A percentile compares a stretch with the other conserved stretches of the same genome.
Conservation (phyloP, 148 eudicot genomes). For the Camellia lanceoleosa region DNA sequence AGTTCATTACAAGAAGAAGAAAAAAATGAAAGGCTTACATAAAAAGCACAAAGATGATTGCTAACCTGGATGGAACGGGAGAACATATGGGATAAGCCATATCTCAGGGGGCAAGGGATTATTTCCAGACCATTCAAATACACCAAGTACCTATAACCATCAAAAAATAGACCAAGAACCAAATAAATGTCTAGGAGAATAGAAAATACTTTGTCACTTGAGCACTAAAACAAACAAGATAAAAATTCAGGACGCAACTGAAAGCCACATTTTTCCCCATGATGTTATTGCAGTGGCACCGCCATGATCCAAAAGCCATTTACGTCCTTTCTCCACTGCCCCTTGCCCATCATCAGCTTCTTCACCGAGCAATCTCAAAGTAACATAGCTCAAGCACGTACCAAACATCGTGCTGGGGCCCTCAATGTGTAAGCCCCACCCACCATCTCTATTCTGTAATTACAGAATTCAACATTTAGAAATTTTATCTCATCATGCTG, state of each 20-base stretch:
- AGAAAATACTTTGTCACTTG: neutral
- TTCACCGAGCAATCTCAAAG: constrained; percentile 94
- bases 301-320: constrained; percentile 91
- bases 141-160: constrained; percentile 80
- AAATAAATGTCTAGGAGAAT: neutral
- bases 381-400: constrained; percentile 75
- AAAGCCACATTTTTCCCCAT: constrained; percentile 99
- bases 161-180: constrained; percentile 10
- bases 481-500: neutral
- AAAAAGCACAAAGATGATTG: constrained; percentile 14
- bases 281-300: constrained; percentile 90
- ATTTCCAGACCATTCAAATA: constrained; percentile 94
- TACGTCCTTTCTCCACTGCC: constrained; percentile 83
- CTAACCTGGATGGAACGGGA: constrained; percentile 94
- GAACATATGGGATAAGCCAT: constrained; percentile 81
- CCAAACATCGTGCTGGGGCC: constrained; percentile 99
- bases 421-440: constrained; percentile 99
- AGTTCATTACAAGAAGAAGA: neutral
- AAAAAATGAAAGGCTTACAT: neutral
- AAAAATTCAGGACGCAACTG: constrained; percentile 58
- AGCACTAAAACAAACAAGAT: constrained; percentile 12
- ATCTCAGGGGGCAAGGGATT: constrained; percentile 97
- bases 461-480: constrained; percentile 3
- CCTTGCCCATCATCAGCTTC: constrained; percentile 87
- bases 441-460: constrained; percentile 91